Conservation (phyloP, 306 rosid species). For the Ormosia emarginata region DNA sequence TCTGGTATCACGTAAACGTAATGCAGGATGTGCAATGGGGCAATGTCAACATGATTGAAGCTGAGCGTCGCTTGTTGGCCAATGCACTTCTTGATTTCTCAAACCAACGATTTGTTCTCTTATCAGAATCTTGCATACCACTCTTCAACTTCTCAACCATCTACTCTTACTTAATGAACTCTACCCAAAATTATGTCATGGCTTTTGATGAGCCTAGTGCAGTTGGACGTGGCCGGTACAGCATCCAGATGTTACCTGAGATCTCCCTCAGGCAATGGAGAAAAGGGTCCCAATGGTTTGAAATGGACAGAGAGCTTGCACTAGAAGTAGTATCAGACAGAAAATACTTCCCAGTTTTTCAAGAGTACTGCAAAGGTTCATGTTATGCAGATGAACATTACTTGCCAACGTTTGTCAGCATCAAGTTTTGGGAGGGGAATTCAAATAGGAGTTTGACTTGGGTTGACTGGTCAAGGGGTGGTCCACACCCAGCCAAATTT, state of each 20-base stretch:
- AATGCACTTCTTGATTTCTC: slow-evolving; percentile 81
- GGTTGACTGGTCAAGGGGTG: slow-evolving; percentile 82
- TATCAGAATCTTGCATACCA: slow-evolving; percentile 84
- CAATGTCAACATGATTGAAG: slow-evolving; percentile 72
- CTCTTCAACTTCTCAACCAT: slow-evolving; percentile 75
- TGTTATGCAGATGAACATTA: slow-evolving; percentile 86
- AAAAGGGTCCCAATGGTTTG: slow-evolving; percentile 91
- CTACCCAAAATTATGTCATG: slow-evolving; percentile 50
- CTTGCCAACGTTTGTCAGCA: slow-evolving; percentile 64
- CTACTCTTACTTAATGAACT: slow-evolving; percentile 59
- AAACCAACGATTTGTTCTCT: slow-evolving; percentile 70
- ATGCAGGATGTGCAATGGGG: slow-evolving; percentile 83
- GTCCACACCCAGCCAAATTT: slow-evolving; percentile 67
- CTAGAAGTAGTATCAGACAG: slow-evolving; percentile 55
- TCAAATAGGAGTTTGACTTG: slow-evolving; percentile 78
- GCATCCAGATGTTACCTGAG: slow-evolving; percentile 46
- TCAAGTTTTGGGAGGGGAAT: slow-evolving; percentile 43
- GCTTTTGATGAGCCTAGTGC: slow-evolving; percentile 57
- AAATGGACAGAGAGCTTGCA: slow-evolving; percentile 65
- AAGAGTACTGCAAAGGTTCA: slow-evolving; percentile 38
- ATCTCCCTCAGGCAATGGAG: slow-evolving; percentile 59
- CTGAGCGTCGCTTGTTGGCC: slow-evolving; percentile 74
- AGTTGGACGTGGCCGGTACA: slow-evolving; percentile 70
- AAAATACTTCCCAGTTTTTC: slow-evolving; percentile 55
- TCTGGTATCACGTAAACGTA: not conserved